A percentile compares a stretch with the other conserved stretches of the same genome.
Conservation (phyloP, 106 monocot species). For the Allium sativum region DNA sequence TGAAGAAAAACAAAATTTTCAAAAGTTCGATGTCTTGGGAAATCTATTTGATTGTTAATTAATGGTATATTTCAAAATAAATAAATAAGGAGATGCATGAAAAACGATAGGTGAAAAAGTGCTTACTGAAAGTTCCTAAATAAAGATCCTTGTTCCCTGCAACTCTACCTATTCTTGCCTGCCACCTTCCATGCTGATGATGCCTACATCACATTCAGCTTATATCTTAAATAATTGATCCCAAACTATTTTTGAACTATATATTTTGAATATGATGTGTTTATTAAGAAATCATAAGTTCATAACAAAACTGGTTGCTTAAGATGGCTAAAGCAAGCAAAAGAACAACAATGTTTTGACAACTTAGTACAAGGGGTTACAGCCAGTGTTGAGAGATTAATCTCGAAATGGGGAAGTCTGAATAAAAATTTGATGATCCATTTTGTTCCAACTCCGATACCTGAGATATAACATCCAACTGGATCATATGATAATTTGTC, state of each 20-base stretch:
- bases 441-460: too few species aligned
- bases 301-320: background rate
- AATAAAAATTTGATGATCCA: background rate
- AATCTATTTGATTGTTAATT: too few species aligned
- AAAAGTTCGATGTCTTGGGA: too few species aligned
- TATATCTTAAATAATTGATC: background rate
- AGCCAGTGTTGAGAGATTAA: background rate
- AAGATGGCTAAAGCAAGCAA: too few species aligned
- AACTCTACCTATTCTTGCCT: slow-evolving; percentile 95
- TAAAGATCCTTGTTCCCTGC: slow-evolving; percentile 98
- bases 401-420: background rate
- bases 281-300: background rate
- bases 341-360: background rate
- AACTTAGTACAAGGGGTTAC: background rate
- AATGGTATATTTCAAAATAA: background rate
- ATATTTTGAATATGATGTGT: background rate
- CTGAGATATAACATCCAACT: too few species aligned
- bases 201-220: slow-evolving; percentile 31
- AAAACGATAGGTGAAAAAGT: background rate
- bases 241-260: background rate
- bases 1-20: too few species aligned
- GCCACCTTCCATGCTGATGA: slow-evolving; percentile 99
- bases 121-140: slow-evolving; percentile 92
- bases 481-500: too few species aligned
- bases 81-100: background rate